A percentile compares a stretch with the other conserved stretches of the same genome.
phyloP scores from a whole-genome alignment of 306 rosid species.

The Acacia melanoxylon region DNA sequence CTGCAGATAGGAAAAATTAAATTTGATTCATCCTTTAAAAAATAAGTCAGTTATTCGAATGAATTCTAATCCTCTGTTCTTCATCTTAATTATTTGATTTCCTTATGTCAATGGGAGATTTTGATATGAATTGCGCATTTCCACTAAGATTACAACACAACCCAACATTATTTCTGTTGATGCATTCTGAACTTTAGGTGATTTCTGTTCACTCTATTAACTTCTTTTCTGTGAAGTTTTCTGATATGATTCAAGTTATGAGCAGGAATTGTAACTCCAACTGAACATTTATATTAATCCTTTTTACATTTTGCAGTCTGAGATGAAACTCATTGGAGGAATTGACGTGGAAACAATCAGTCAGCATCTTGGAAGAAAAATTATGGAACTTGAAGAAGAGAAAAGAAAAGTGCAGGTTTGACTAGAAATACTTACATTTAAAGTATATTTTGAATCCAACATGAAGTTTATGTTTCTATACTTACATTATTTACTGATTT shows the following conservation, averaged over 20 bases:
- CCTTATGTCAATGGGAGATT: not conserved
- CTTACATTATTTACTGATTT: slow-evolving; percentile 34
- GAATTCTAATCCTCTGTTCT: not conserved
- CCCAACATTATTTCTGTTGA: slow-evolving; percentile 6
- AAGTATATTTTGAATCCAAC: slow-evolving; percentile 4
- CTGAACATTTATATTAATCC: slow-evolving; percentile 18
- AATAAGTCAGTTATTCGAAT: slow-evolving; percentile 17
- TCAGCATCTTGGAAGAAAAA: slow-evolving; percentile 69
- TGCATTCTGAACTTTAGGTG: slow-evolving; percentile 4
- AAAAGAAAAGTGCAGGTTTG: slow-evolving; percentile 74
- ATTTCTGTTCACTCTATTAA: not conserved
- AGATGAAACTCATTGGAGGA: slow-evolving; percentile 69
- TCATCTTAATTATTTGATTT: not conserved
- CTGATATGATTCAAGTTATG: slow-evolving; percentile 10
- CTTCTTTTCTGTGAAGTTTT: not conserved
- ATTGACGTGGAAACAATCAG: slow-evolving; percentile 60
- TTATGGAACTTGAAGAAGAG: slow-evolving; percentile 77
- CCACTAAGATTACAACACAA: not conserved
- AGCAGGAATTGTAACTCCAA: slow-evolving; percentile 18
- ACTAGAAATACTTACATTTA: slow-evolving; percentile 24
- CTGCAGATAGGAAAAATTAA: slow-evolving; percentile 14
- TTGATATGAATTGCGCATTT: not conserved
- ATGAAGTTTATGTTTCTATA: slow-evolving; percentile 12
- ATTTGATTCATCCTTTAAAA: not conserved
- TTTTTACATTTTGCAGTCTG: slow-evolving; percentile 49